Percentiles rank a stretch among this genome's conserved stretches.
Conservation (phyloP, 306 rosid species). For the Carpinus fangiana region DNA sequence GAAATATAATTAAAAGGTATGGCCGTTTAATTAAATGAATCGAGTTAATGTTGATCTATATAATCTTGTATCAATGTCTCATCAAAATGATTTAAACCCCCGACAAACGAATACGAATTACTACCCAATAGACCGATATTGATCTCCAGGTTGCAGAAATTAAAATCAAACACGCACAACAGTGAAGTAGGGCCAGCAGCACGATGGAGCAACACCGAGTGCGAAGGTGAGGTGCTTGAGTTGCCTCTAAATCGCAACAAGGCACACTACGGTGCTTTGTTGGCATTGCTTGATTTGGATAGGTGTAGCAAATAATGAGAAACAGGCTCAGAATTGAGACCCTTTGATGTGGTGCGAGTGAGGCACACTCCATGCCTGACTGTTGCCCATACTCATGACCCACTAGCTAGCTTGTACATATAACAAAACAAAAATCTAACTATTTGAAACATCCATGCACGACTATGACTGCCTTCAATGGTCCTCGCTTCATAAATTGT, state of each 20-base stretch:
- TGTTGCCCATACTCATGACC: constrained; percentile 30
- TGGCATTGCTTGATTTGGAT: constrained; percentile 44
- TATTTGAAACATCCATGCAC: constrained; percentile 29
- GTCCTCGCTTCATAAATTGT: constrained; percentile 25
- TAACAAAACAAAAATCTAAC: constrained; percentile 42
- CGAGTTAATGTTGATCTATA: too few relatives aligned
- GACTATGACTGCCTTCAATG: constrained; percentile 27
- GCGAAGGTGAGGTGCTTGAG: constrained; percentile 52
- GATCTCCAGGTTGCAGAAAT: too few relatives aligned
- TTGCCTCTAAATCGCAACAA: constrained; percentile 26
- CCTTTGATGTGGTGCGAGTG: constrained; percentile 31
- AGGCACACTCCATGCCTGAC: constrained; percentile 38
- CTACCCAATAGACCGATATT: too few relatives aligned
- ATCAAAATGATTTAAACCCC: too few relatives aligned
- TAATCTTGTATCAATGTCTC: too few relatives aligned
- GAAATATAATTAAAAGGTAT: too few relatives aligned
- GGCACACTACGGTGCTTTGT: constrained; percentile 17
- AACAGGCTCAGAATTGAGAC: constrained; percentile 31
- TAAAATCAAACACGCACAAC: background rate
- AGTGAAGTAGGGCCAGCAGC: background rate
- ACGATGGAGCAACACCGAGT: background rate
- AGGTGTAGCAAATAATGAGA: constrained; percentile 37
- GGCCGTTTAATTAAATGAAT: too few relatives aligned
- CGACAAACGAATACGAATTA: too few relatives aligned
- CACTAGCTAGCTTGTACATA: constrained; percentile 18